Base-by-base conservation (phyloP, 352 stramenopile genomes). In the Phytopythium litorale region DNA sequence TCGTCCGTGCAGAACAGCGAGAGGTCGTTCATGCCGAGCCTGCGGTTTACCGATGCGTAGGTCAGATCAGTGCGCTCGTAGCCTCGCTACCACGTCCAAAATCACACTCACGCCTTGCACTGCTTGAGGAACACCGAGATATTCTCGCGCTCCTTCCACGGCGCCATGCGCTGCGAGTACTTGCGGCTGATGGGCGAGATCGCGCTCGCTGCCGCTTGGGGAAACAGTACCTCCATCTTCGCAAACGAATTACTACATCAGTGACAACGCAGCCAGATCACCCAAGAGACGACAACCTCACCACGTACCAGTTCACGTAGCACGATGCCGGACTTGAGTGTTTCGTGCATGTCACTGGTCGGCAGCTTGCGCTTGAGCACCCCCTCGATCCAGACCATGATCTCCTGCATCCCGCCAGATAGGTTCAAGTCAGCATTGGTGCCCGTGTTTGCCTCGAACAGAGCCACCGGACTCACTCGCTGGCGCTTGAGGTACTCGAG, bases 121-220 rank as follows among this genome's bases (percentile, higher is more conserved):
- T 91, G 83, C 58, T 85, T 78, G 48, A 94, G 73, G 58, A 92
- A 94, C 33, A 94, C 73, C 0, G 82, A 87, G 48, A 92, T 94
- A 57, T 94, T 92, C 58, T 94, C 85, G 5, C 85, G 71, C 59
- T 94, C 85, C 58, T 92, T 94, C 85, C 85, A 94, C 35, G 85
- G 83, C 32, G 85, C 85, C 81, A 92, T 88, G 32, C 70, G 72
- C 35, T 65, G 65, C 30, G 71, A 80, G 72, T 92, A 94, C 7
- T 76, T 87, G 23, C 85, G 82, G 40, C 79, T 92, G 68, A 90
- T 92, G 0, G 80, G 83, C n/a, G 78, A 89, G 32, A 76, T 73
- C 18, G 72, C 79, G 43, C 81, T 75, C 35, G 68, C 77, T 16
- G 61, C 60, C 18, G 53, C 53, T 11, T 80, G 68, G 11, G 84